A percentile compares a stretch with the other conserved stretches of the same genome.
Conservation (phyloP, 768 basidiomycete genomes). For the Xanthoconium purpureum region DNA sequence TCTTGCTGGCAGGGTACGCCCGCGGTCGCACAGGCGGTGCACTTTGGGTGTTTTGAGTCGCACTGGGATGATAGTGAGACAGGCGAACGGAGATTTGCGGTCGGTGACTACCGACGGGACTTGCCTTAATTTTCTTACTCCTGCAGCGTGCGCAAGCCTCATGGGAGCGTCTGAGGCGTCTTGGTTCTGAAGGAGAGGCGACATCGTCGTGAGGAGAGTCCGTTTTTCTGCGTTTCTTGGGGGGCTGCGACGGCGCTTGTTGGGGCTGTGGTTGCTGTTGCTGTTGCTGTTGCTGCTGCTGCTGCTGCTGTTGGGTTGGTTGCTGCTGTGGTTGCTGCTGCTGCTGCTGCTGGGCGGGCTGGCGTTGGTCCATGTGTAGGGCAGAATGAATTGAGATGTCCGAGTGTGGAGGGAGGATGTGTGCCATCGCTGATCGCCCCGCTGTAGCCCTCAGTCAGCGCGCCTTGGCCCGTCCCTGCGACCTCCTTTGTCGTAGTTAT, state of each 20-base stretch:
- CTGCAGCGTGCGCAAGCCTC: constrained; percentile 92
- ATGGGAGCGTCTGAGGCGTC: constrained; percentile 82
- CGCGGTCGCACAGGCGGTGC: constrained; percentile 80
- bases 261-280: constrained; percentile 27
- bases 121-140: constrained; percentile 94
- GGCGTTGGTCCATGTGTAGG: constrained; percentile 66
- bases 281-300: constrained; percentile 34
- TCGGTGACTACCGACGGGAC: constrained; percentile 68
- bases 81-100: constrained; percentile 74
- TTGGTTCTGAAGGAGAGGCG: constrained; percentile 60
- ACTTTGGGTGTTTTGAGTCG: constrained; percentile 87
- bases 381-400: constrained; percentile 57
- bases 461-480: neutral
- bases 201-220: constrained; percentile 56
- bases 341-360: constrained; percentile 41
- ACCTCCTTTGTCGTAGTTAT: constrained; percentile 23
- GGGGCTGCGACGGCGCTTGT: constrained; percentile 34
- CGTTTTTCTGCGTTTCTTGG: constrained; percentile 60
- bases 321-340: constrained; percentile 15
- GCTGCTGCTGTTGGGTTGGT: constrained; percentile 19
- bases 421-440: constrained; percentile 39
- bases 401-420: constrained; percentile 46
- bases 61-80: constrained; percentile 54
- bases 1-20: constrained; percentile 82
- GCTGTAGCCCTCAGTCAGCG: constrained; percentile 10